phyloP scores from a whole-genome alignment of 768 basidiomycete species.

The Suillus sp. region DNA sequence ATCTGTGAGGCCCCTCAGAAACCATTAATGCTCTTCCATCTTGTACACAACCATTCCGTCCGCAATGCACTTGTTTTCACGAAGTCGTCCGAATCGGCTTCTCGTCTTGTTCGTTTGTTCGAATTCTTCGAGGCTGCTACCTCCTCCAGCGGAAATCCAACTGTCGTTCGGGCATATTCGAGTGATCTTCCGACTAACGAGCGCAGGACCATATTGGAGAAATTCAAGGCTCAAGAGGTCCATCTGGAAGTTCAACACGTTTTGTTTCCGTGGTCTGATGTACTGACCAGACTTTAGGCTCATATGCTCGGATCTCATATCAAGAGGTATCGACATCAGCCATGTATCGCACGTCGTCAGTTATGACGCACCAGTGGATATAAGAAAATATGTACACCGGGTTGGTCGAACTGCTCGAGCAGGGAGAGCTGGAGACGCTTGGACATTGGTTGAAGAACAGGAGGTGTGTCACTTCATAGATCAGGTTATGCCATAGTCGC shows the following conservation, averaged over 20 bases:
- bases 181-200: conserved; percentile 78
- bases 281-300: conserved; percentile 51
- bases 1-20: conserved; percentile 79
- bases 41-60: conserved; percentile 64
- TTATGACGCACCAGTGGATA: conserved; percentile 96
- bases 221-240: conserved; percentile 79
- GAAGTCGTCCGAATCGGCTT: conserved; percentile 92
- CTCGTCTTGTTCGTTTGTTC: conserved; percentile 78
- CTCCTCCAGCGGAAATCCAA: conserved; percentile 19
- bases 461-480: conserved; percentile 49
- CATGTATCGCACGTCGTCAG: conserved; percentile 92
- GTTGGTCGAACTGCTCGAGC: conserved; percentile 96
- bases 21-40: conserved; percentile 86
- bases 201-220: conserved; percentile 73
- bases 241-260: conserved; percentile 62
- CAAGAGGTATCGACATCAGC: conserved; percentile 93
- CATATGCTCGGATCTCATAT: conserved; percentile 95
- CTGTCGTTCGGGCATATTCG: conserved; percentile 75
- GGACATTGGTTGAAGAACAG: conserved; percentile 95
- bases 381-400: conserved; percentile 97
- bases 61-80: conserved; percentile 88
- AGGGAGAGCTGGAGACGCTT: conserved; percentile 84
- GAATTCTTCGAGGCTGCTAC: conserved; percentile 72
- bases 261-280: conserved; percentile 2
- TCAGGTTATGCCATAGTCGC: background rate